phyloP scores from a whole-genome alignment of 805 yeast species.

The Dipodascopsis uninucleata region DNA sequence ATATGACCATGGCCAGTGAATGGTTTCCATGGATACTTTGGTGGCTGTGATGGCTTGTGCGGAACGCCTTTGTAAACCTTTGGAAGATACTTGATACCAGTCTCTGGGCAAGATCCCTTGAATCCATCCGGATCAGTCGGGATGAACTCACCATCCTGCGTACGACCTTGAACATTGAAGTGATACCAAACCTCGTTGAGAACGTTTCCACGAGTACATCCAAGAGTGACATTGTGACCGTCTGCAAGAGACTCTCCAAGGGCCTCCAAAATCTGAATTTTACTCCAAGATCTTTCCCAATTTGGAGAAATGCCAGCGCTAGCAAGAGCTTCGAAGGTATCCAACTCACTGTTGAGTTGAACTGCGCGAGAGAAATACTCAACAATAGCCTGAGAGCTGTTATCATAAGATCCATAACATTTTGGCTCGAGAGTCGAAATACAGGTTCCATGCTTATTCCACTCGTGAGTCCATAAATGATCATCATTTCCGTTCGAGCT shows the following conservation, averaged over 20 bases:
- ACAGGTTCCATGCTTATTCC: slow-evolving; percentile 92
- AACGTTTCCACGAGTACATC: slow-evolving; percentile 52
- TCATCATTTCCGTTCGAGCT: slow-evolving; percentile 66
- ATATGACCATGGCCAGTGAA: slow-evolving; percentile 45
- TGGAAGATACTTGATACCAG: slow-evolving; percentile 70
- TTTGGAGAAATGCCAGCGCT: slow-evolving; percentile 72
- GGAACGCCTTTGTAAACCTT: slow-evolving; percentile 45
- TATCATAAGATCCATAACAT: slow-evolving; percentile 51
- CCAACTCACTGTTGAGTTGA: slow-evolving; percentile 52
- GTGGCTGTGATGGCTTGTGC: slow-evolving; percentile 29
- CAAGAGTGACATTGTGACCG: slow-evolving; percentile 53
- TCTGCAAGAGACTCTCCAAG: slow-evolving; percentile 35
- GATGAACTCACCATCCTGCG: slow-evolving; percentile 59
- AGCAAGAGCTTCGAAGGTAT: slow-evolving; percentile 65
- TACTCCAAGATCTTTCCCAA: slow-evolving; percentile 51
- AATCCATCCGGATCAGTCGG: slow-evolving; percentile 51
- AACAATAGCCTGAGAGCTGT: slow-evolving; percentile 45
- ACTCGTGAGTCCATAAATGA: slow-evolving; percentile 83
- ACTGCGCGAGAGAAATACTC: slow-evolving; percentile 67
- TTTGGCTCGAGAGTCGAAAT: slow-evolving; percentile 70
- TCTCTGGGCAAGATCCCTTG: slow-evolving; percentile 60
- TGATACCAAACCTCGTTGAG: slow-evolving; percentile 76
- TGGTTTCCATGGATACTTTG: slow-evolving; percentile 34
- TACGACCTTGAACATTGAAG: slow-evolving; percentile 69
- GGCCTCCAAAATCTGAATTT: slow-evolving; percentile 39